A percentile compares a stretch with the other conserved stretches of the same genome.
Evolutionary conservation across 176 grass and related monocot genomes (phyloP).

Genomic region (Typha latifolia): DNA sequence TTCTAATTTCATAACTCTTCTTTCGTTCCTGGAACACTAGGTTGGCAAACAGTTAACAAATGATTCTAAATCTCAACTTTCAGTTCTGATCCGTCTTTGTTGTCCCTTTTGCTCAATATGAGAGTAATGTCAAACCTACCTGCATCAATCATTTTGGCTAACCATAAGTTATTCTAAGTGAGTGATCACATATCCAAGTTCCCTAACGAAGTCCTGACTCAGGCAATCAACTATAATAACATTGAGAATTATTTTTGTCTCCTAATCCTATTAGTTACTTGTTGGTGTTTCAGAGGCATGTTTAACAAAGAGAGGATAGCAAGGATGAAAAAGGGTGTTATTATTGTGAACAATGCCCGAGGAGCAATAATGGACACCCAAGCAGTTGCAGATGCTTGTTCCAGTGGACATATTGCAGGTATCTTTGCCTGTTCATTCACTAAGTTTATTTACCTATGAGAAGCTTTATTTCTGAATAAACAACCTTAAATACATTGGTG

Average conservation of each 20-base stretch:
- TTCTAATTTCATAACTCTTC: too few species aligned
- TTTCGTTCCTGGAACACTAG: too few species aligned
- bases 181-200: too few species aligned
- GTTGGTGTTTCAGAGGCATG: constrained; percentile 53
- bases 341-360: constrained; percentile 83
- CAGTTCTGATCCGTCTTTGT: too few species aligned
- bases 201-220: too few species aligned
- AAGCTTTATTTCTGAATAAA: background rate
- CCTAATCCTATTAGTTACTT: background rate
- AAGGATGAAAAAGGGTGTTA: constrained; percentile 91
- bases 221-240: too few species aligned
- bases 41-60: too few species aligned
- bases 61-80: too few species aligned
- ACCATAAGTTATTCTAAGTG: too few species aligned
- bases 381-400: constrained; percentile 75
- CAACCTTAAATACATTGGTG: background rate
- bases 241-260: background rate
- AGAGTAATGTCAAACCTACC: too few species aligned
- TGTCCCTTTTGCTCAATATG: too few species aligned
- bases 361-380: constrained; percentile 90
- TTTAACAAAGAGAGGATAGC: constrained; percentile 87
- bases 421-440: background rate
- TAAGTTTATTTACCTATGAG: background rate
- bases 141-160: too few species aligned
- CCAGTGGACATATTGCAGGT: constrained; percentile 78